Evolutionary conservation across 2,329 filamentous ascomycete genomes (phyloP).

Genomic region (Pochonia chlamydosporia): DNA sequence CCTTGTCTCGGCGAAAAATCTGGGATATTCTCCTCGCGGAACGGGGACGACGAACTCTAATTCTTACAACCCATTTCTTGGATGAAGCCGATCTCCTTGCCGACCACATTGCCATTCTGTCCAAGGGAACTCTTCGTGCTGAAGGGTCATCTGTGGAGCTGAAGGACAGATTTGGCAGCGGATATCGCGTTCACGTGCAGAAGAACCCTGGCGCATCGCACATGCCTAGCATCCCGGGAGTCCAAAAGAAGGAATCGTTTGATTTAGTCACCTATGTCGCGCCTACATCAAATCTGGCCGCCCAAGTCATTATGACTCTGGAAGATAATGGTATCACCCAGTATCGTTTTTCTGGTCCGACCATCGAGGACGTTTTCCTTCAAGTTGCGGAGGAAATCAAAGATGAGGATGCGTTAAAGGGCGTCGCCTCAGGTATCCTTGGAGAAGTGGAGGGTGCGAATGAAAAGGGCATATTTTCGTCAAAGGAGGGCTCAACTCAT

Average conservation of each 20-base stretch:
- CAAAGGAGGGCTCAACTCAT: conserved; percentile 10
- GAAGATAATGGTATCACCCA: conserved; percentile 65
- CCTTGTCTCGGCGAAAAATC: conserved; percentile 78
- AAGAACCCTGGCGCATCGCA: conserved; percentile 45
- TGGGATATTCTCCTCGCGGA: conserved; percentile 91
- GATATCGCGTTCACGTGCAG: conserved; percentile 75
- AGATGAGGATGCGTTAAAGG: conserved; percentile 37
- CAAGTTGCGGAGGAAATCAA: conserved; percentile 76
- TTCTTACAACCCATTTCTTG: conserved; percentile 88
- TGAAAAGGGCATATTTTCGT: conserved; percentile 16
- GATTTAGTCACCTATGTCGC: conserved; percentile 72
- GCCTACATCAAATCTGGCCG: conserved; percentile 62
- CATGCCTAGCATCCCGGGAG: conserved; percentile 47
- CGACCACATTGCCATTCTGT: conserved; percentile 83
- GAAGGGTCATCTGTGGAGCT: conserved; percentile 80
- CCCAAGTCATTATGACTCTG: conserved; percentile 62
- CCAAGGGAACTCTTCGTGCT: conserved; percentile 75
- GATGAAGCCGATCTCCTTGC: conserved; percentile 88
- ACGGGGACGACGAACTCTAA: conserved; percentile 72
- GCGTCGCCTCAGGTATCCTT: conserved; percentile 13
- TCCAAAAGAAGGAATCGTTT: conserved; percentile 53
- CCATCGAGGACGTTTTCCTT: conserved; percentile 89
- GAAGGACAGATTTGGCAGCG: conserved; percentile 75
- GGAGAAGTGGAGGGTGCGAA: conserved; percentile 15
- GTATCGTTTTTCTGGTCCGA: conserved; percentile 82